These are phyloP conservation scores for Aspergillus sp. DNA, from an alignment of 2,329 filamentous ascomycete species.

Conservation along the genomic window DNA sequence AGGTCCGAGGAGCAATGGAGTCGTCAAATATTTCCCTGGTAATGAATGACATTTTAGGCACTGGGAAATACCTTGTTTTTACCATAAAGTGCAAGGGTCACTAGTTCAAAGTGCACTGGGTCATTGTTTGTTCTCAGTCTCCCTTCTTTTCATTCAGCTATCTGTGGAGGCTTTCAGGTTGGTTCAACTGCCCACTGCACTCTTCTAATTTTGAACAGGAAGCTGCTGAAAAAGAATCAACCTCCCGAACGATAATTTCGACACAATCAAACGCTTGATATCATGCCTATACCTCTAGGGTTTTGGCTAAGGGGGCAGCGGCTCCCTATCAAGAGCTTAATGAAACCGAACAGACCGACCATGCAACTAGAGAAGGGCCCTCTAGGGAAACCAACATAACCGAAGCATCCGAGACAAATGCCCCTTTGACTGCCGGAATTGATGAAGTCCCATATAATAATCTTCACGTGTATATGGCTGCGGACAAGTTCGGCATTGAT, in stretches of 20 bases:
- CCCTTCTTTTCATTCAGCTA: constrained; percentile 5
- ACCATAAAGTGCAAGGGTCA: constrained; percentile 6
- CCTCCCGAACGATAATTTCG: constrained; percentile 1
- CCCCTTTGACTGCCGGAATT: background rate
- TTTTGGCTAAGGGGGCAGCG: background rate
- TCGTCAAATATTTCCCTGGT: background rate
- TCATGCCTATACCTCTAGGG: constrained; percentile 5
- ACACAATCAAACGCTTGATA: constrained; percentile 3
- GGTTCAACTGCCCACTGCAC: background rate
- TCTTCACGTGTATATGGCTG: constrained; percentile 7
- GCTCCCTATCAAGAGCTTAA: background rate
- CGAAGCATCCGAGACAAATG: background rate
- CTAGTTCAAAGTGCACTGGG: constrained; percentile 8
- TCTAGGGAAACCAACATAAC: background rate
- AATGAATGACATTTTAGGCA: background rate
- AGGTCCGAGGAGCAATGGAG: background rate
- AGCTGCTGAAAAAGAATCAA: background rate
- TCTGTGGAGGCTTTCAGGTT: constrained; percentile 4
- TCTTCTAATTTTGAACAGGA: constrained; percentile 1
- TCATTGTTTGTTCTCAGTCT: constrained; percentile 7
- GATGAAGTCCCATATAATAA: background rate
- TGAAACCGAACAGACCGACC: background rate
- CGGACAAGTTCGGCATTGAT: constrained; percentile 6
- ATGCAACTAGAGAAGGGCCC: background rate
- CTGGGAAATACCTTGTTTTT: constrained; percentile 1